Base-by-base conservation (phyloP, 2,329 filamentous ascomycete species). In the Ophiocordyceps camponoti-saundersi region DNA sequence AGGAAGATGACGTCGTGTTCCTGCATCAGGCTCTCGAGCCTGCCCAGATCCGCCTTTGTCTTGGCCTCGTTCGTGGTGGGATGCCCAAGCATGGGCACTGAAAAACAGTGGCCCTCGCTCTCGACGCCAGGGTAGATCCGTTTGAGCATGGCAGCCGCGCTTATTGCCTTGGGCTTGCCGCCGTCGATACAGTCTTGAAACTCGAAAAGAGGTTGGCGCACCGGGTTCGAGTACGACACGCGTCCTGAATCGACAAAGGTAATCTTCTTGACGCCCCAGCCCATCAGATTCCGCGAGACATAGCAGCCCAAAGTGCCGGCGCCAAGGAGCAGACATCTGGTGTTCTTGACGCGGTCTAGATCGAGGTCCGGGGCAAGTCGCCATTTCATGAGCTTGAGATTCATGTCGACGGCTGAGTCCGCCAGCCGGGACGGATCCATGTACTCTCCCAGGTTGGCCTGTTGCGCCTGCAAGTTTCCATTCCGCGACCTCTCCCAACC, bases 381-480 rank as follows among this genome's bases (percentile, higher is more conserved):
- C 92, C 92, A 98, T 66, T 95, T 98, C 81, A 98, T 98, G 48
- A 98, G 73, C 65, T 96, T 96, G 50, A 96, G 71, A 58, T 98
- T 98, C 49, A 98, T 73, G 58, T 98, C 92, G 11, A 96, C 90
- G 1, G 89, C 88, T 60, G 94, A 88, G 59, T 96, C 89, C 21
- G 92, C 92, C 18, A 96, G 70, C 57, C 81, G 80, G 32, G 75
- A 70, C 7, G 92, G 90, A 58, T 98, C 89, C 83, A 98, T 90
- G 56, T 95, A 94, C 56, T 92, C 87, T 20, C 84, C 83, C 10
- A 98, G 71, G 56, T 93, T 87, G 15, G 87, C 86, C 18, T 82
- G 75, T 53, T 85, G 80, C 16, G 85, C 80, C 18, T 78, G 77
- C 18, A 96, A 69, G 59, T 93, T 95, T 23, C 84, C 82, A 22